Evolutionary conservation across 1,284 basidiomycete genomes (phyloP).

Genomic region (Rhizoctonia solani): DNA sequence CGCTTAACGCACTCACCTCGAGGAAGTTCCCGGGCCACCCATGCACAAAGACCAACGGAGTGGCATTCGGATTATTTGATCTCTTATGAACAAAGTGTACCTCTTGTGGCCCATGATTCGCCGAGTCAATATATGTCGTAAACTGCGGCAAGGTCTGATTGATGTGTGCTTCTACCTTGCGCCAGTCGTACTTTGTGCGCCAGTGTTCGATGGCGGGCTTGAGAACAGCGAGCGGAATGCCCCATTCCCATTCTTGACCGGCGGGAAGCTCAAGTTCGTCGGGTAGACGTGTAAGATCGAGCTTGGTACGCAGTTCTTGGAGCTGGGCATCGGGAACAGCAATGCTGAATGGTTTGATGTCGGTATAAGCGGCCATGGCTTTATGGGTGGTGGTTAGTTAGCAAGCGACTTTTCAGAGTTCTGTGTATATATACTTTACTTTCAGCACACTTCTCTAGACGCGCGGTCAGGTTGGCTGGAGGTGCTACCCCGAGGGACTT

Average conservation of each 20-base stretch:
- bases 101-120: slow-evolving; percentile 8
- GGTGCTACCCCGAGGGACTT: too few relatives aligned
- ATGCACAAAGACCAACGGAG: slow-evolving; percentile 35
- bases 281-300: slow-evolving; percentile 33
- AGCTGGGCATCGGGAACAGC: slow-evolving; percentile 34
- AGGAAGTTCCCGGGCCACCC: slow-evolving; percentile 39
- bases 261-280: slow-evolving; percentile 37
- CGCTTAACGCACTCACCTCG: too few relatives aligned
- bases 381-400: not conserved
- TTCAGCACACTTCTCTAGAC: too few relatives aligned
- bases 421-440: too few relatives aligned
- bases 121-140: slow-evolving; percentile 33
- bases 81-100: slow-evolving; percentile 36
- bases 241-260: slow-evolving; percentile 37
- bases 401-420: too few relatives aligned
- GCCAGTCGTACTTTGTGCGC: slow-evolving; percentile 35
- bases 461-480: too few relatives aligned
- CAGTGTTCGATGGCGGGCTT: slow-evolving; percentile 36
- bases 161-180: slow-evolving; percentile 25
- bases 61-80: slow-evolving; percentile 33
- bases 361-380: not conserved
- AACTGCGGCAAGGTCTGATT: slow-evolving; percentile 37
- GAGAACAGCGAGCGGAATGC: slow-evolving; percentile 33
- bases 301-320: slow-evolving; percentile 28
- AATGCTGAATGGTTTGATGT: slow-evolving; percentile 34